A percentile compares a stretch with the other conserved stretches of the same genome.
These are phyloP conservation scores for Juncus effusus DNA, from an alignment of 176 grass and related monocot genomes.

Conservation along the genomic window DNA sequence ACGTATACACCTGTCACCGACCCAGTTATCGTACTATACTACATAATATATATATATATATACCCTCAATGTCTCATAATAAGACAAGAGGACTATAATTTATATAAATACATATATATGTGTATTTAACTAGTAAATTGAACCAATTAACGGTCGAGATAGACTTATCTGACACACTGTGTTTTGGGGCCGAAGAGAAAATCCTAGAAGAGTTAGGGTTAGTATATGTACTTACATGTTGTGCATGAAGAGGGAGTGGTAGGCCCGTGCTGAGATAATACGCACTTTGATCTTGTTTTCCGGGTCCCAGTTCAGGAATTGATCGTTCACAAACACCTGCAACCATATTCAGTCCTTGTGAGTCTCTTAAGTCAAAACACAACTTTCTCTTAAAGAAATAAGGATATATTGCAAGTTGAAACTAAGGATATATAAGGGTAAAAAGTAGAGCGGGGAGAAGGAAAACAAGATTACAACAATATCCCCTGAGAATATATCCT, in stretches of 20 bases:
- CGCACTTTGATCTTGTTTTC: conserved; percentile 96
- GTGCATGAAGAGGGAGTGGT: conserved; percentile 99
- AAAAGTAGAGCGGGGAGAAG: no score
- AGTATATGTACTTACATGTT: conserved; percentile 80
- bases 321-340: conserved; percentile 92
- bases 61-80: conserved; percentile 37
- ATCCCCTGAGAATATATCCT: conserved; percentile 26
- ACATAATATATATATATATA: not conserved
- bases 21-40: conserved; percentile 60
- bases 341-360: conserved; percentile 21
- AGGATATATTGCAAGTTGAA: not conserved
- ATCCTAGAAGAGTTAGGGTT: conserved; percentile 26
- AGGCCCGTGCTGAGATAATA: conserved; percentile 90
- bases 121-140: conserved; percentile 18
- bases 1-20: conserved; percentile 90
- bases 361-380: conserved; percentile 11
- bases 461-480: not conserved
- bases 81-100: conserved; percentile 32
- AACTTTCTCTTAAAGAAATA: conserved; percentile 1
- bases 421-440: not conserved
- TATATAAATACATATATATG: conserved; percentile 5
- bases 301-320: conserved; percentile 98
- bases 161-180: conserved; percentile 64
- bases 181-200: conserved; percentile 10
- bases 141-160: conserved; percentile 35